These are phyloP conservation scores for Peronospora destructor DNA, from an alignment of 352 stramenopile species.

Conservation along the genomic window DNA sequence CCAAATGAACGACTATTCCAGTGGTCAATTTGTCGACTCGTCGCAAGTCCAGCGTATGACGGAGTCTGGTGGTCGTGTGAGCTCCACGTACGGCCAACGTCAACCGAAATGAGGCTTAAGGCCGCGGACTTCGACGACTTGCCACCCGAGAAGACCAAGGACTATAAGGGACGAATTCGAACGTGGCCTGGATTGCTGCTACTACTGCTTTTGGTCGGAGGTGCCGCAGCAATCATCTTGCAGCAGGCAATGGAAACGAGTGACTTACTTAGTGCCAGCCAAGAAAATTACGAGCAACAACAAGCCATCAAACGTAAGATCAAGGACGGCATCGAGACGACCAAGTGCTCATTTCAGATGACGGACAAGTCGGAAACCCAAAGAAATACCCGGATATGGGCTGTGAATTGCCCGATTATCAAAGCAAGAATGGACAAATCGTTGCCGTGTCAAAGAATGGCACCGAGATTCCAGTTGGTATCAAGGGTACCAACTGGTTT, in stretches of 20 bases:
- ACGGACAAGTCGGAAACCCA: conserved; percentile 49
- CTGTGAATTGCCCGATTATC: conserved; percentile 52
- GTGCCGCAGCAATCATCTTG: conserved; percentile 34
- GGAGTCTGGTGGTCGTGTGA: conserved; percentile 17
- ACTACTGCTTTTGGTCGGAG: conserved; percentile 36
- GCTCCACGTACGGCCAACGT: conserved; percentile 15
- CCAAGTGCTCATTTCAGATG: conserved; percentile 37
- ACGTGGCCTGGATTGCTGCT: conserved; percentile 54
- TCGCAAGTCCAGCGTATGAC: conserved; percentile 21
- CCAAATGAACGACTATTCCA: conserved; percentile 19
- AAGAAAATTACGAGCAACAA: conserved; percentile 23
- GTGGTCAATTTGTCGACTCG: conserved; percentile 21
- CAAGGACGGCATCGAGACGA: conserved; percentile 30
- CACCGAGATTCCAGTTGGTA: conserved; percentile 42
- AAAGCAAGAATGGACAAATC: conserved; percentile 52
- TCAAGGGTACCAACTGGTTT: conserved; percentile 74
- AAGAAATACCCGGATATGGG: conserved; percentile 42
- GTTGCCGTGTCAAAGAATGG: conserved; percentile 42
- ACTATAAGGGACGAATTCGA: conserved; percentile 70
- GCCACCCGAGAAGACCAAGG: conserved; percentile 34
- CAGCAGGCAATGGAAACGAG: conserved; percentile 30
- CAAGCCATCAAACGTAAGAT: conserved; percentile 33
- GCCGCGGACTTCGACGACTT: conserved; percentile 33
- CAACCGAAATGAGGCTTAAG: conserved; percentile 56
- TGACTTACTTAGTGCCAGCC: conserved; percentile 17